These are phyloP conservation scores for Alternaria gansuensis DNA, from an alignment of 2,329 filamentous ascomycete genomes.

Conservation along the genomic window DNA sequence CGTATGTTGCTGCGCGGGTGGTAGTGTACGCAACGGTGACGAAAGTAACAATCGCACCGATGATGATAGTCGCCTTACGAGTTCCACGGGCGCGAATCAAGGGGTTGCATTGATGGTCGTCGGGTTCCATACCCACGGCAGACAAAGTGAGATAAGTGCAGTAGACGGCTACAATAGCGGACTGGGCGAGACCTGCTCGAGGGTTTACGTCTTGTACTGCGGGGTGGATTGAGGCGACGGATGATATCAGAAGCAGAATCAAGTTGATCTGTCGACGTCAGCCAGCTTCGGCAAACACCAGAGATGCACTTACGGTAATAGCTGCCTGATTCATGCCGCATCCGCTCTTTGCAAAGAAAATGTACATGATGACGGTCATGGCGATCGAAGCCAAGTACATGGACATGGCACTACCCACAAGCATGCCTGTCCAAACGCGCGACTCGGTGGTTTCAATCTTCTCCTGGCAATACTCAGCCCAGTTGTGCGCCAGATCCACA, in stretches of 20 bases:
- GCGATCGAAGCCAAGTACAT: slow-evolving; percentile 93
- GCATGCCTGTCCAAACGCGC: slow-evolving; percentile 79
- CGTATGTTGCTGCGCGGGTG: slow-evolving; percentile 92
- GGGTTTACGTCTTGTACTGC: slow-evolving; percentile 90
- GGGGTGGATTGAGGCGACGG: slow-evolving; percentile 87
- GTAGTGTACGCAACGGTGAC: slow-evolving; percentile 97
- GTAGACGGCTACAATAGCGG: slow-evolving; percentile 96
- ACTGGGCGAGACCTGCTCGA: slow-evolving; percentile 93
- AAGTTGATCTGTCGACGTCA: slow-evolving; percentile 72
- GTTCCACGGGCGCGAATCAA: slow-evolving; percentile 85
- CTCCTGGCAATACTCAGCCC: slow-evolving; percentile 94
- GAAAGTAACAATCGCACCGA: slow-evolving; percentile 96
- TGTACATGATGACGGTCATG: slow-evolving; percentile 97
- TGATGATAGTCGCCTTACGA: slow-evolving; percentile 86
- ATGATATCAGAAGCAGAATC: slow-evolving; percentile 80
- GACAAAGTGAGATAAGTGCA: slow-evolving; percentile 99
- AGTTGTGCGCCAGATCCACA: slow-evolving; percentile 93
- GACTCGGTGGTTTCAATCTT: slow-evolving; percentile 94
- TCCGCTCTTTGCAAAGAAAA: slow-evolving; percentile 84
- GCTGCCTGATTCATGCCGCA: slow-evolving; percentile 97
- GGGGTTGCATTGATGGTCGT: slow-evolving; percentile 93
- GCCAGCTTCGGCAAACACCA: not conserved
- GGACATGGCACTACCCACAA: slow-evolving; percentile 89
- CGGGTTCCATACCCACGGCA: slow-evolving; percentile 97
- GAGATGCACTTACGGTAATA: slow-evolving; percentile 70